Evolutionary conservation across 768 basidiomycete species (phyloP).

Genomic region (Mycena olivaceomarginata): DNA sequence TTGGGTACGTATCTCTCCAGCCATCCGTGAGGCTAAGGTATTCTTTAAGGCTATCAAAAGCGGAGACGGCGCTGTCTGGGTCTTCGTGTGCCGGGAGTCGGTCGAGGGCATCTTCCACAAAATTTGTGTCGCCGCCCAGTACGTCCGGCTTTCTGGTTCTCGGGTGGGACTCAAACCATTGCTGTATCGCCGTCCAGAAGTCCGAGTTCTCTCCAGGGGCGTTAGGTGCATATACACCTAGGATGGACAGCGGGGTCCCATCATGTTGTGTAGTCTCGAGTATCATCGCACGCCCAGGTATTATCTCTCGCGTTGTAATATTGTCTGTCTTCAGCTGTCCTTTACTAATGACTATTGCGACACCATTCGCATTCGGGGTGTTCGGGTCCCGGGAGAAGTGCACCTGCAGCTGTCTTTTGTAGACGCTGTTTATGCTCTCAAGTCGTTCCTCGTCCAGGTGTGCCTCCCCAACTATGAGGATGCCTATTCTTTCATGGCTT

Average conservation of each 20-base stretch:
- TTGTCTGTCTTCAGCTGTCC: no score
- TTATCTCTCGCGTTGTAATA: background rate
- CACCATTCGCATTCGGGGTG: background rate
- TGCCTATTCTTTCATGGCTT: slow-evolving; percentile 11
- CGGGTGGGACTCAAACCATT: slow-evolving; percentile 27
- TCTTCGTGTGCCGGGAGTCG: slow-evolving; percentile 34
- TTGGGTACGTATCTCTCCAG: slow-evolving; percentile 48
- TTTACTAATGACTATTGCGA: no score
- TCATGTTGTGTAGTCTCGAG: slow-evolving; percentile 44
- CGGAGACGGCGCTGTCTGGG: slow-evolving; percentile 6
- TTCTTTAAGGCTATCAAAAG: slow-evolving; percentile 47
- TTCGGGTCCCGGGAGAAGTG: background rate
- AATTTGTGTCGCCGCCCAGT: slow-evolving; percentile 64
- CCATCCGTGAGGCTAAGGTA: slow-evolving; percentile 51
- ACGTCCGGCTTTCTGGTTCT: slow-evolving; percentile 52
- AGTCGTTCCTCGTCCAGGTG: background rate
- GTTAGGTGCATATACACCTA: slow-evolving; percentile 60
- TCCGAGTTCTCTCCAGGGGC: slow-evolving; percentile 44
- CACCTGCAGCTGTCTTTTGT: background rate
- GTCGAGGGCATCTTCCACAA: slow-evolving; percentile 62
- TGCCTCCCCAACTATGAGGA: slow-evolving; percentile 13
- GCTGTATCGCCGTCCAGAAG: slow-evolving; percentile 54
- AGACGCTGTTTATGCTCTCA: background rate
- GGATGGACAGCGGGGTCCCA: background rate
- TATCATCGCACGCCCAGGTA: slow-evolving; percentile 17